These are phyloP conservation scores for Clarkia xantiana DNA, from an alignment of 345 rosid genomes.

Conservation along the genomic window DNA sequence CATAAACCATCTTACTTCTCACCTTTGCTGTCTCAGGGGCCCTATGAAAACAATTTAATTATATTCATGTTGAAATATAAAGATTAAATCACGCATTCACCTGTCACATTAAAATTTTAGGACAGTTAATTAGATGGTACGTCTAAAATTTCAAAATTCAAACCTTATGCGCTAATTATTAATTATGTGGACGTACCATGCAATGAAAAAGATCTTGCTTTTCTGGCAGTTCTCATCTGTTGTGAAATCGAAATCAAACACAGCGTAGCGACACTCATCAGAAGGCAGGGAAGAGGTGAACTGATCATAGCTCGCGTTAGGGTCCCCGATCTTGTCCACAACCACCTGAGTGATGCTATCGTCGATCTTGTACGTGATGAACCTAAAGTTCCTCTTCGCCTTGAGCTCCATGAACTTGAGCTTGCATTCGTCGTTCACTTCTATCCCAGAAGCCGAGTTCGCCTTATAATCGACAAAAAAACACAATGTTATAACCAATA, in stretches of 20 bases:
- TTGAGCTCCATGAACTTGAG: constrained; percentile 56
- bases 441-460: constrained; percentile 62
- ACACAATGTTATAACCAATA: background rate
- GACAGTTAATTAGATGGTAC: too few species aligned
- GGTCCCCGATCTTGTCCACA: constrained; percentile 45
- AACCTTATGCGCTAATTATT: too few species aligned
- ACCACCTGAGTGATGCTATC: constrained; percentile 46
- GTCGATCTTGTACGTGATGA: constrained; percentile 52
- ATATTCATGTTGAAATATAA: too few species aligned
- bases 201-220: constrained; percentile 63
- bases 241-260: constrained; percentile 41
- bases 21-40: constrained; percentile 54
- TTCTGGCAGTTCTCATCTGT: constrained; percentile 60
- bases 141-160: too few species aligned
- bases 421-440: constrained; percentile 58
- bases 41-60: constrained; percentile 16
- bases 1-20: constrained; percentile 68
- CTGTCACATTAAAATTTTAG: too few species aligned
- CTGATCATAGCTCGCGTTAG: constrained; percentile 40
- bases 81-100: too few species aligned
- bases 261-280: constrained; percentile 50
- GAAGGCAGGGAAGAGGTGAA: constrained; percentile 38
- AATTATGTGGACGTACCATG: constrained; percentile 31
- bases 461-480: constrained; percentile 22
- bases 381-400: constrained; percentile 48